These are phyloP conservation scores for Juglanconis sp. DNA, from an alignment of 2,329 filamentous ascomycete species.

Conservation along the genomic window DNA sequence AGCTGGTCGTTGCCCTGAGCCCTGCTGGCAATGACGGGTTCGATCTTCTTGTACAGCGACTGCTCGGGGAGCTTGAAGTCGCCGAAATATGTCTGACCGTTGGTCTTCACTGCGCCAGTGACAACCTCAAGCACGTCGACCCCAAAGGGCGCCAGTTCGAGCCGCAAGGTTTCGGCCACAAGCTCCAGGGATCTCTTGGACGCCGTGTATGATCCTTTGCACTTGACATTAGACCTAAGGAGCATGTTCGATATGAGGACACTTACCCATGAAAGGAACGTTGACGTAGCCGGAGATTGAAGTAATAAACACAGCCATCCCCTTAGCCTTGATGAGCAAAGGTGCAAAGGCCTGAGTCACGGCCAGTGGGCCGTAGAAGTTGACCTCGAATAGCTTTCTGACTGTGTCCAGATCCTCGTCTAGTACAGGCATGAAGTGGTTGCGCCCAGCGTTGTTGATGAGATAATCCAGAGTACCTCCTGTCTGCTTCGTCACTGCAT, in stretches of 20 bases:
- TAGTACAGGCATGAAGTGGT: conserved; percentile 26
- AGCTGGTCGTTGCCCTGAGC: conserved; percentile 24
- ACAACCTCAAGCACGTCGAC: conserved; percentile 26
- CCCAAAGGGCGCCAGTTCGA: conserved; percentile 27
- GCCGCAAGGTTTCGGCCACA: conserved; percentile 25
- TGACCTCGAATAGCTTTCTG: conserved; percentile 27
- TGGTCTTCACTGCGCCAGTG: conserved; percentile 24
- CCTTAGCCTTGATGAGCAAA: conserved; percentile 27
- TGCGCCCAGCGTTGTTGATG: conserved; percentile 27
- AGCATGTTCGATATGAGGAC: too few relatives aligned
- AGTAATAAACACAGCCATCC: conserved; percentile 26
- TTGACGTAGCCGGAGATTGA: conserved; percentile 25
- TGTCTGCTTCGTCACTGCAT: conserved; percentile 21
- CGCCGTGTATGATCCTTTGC: conserved; percentile 25
- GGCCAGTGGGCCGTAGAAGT: conserved; percentile 28
- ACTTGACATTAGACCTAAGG: too few relatives aligned
- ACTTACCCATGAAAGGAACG: conserved; percentile 25
- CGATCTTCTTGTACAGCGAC: conserved; percentile 25
- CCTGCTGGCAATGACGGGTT: conserved; percentile 19
- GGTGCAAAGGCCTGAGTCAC: conserved; percentile 27
- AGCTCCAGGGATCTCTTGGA: conserved; percentile 27
- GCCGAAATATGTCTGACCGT: conserved; percentile 21
- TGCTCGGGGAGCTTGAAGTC: conserved; percentile 23
- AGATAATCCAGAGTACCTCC: conserved; percentile 24
- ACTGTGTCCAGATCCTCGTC: conserved; percentile 23